Conservation (phyloP, 1,284 basidiomycete species). For the Ganoderma multipileum region DNA sequence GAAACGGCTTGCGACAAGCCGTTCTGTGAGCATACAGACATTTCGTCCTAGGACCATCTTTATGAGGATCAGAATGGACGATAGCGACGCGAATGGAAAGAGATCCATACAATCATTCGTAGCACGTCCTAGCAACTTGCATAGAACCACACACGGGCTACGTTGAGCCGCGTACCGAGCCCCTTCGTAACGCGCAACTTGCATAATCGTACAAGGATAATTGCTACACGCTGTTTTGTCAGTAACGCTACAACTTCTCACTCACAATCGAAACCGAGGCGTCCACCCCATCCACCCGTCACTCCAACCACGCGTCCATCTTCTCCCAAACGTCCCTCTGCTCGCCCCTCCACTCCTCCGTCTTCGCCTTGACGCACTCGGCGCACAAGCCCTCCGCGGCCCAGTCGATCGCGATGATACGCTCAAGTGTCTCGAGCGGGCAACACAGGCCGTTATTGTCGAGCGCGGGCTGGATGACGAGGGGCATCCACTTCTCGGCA, state of each 20-base stretch:
- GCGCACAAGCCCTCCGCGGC: constrained; percentile 59
- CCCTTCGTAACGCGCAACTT: not conserved
- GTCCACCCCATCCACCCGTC: not conserved
- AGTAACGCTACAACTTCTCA: not conserved
- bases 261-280: no score
- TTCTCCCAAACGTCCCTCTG: constrained; percentile 63
- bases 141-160: no score
- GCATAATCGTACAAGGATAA: not conserved
- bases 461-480: constrained; percentile 70
- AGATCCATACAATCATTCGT: no score
- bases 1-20: no score
- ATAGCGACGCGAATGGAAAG: no score
- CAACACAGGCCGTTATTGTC: constrained; percentile 61
- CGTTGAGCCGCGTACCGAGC: no score
- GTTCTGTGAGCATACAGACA: no score
- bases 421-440: constrained; percentile 70
- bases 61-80: no score
- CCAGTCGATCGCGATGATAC: constrained; percentile 67
- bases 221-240: not conserved
- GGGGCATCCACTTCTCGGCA: constrained; percentile 71
- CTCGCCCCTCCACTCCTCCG: constrained; percentile 69
- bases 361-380: constrained; percentile 63
- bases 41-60: no score
- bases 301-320: constrained; percentile 63
- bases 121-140: no score